These are phyloP conservation scores for Pontederia crassipes DNA, from an alignment of 176 grass and related monocot genomes.

Conservation along the genomic window DNA sequence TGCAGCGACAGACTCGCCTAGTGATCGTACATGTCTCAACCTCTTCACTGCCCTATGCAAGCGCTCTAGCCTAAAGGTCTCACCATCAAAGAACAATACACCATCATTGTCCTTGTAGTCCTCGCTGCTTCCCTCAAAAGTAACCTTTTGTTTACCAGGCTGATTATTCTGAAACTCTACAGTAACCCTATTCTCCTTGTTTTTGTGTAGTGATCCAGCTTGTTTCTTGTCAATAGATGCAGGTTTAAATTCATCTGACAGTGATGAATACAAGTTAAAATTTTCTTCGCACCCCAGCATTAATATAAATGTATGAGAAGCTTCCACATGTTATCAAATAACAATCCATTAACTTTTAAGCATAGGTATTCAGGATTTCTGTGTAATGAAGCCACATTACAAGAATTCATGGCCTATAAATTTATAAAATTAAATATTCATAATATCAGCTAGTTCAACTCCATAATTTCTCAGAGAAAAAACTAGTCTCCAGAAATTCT, in stretches of 20 bases:
- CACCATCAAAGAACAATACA: slow-evolving; percentile 88
- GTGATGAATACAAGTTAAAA: slow-evolving; percentile 15
- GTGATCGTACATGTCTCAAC: slow-evolving; percentile 74
- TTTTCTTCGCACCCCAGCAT: not conserved
- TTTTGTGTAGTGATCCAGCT: slow-evolving; percentile 72
- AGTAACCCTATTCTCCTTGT: slow-evolving; percentile 82
- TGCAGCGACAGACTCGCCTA: slow-evolving; percentile 52
- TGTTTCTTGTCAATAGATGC: slow-evolving; percentile 97
- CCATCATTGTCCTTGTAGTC: slow-evolving; percentile 92
- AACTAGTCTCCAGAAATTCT: too few relatives aligned
- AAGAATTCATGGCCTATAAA: too few relatives aligned
- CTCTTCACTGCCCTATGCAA: slow-evolving; percentile 85
- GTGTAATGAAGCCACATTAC: too few relatives aligned
- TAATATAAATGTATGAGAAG: not conserved
- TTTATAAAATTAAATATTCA: too few relatives aligned
- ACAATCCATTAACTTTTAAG: too few relatives aligned
- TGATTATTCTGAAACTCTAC: slow-evolving; percentile 98
- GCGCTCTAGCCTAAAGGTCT: slow-evolving; percentile 67
- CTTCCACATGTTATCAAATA: too few relatives aligned
- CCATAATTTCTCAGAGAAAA: too few relatives aligned
- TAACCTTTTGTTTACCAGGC: slow-evolving; percentile 70
- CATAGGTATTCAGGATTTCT: too few relatives aligned
- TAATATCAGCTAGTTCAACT: too few relatives aligned
- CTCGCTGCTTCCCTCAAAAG: slow-evolving; percentile 91
- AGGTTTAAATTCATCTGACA: slow-evolving; percentile 96